Base-by-base conservation (phyloP, 495 filamentous ascomycete species). In the Daldinia grandis region DNA sequence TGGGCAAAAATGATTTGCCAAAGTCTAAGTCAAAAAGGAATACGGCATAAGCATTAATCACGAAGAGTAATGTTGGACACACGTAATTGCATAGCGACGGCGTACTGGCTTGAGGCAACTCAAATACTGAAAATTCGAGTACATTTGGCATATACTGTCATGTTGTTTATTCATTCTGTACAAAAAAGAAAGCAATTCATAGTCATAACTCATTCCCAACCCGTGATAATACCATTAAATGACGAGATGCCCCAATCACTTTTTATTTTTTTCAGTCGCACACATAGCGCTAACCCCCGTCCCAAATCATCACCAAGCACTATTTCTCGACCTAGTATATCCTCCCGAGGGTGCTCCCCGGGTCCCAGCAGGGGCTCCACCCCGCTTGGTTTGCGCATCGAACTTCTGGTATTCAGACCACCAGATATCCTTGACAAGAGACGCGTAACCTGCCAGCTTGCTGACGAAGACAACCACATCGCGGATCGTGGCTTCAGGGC, bases 401-500 rank as follows among this genome's bases (percentile, higher is more conserved):
- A 83, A 80, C 55, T 67, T 79, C 71, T 81, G 74, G 62, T 88
- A 88, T 77, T 89, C 87, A 60, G 80, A 76, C 67, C 83, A 76
- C 79, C 89, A 90, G 30, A 92, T 85, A 25, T 80, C 76, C 64
- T 79, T 74, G 56, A 90, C 79, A 6, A 85, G 84, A 62, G 80
- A 78, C 2, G 81, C 64, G 81, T 87, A 89, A 0, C 83, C 88
- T 2, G 64, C 69, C 2, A 79, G 10, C 66, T 71, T 70, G 27
- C 69, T 28, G n/a, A 58, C 68, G 4, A 81, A 8, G 1, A 77
- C 72, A 1, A 85, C 64, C 70, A 82, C 61, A 69, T 94, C 92
- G 24, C 80, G 77, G 40, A 84, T 65, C 5, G 86, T 87, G 54
- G 85, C 83, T 76, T 89, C 91, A 62, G 88, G 55, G 0, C 93